Conservation (phyloP, 257 asterid genomes). For the Leptodermis oblonga region DNA sequence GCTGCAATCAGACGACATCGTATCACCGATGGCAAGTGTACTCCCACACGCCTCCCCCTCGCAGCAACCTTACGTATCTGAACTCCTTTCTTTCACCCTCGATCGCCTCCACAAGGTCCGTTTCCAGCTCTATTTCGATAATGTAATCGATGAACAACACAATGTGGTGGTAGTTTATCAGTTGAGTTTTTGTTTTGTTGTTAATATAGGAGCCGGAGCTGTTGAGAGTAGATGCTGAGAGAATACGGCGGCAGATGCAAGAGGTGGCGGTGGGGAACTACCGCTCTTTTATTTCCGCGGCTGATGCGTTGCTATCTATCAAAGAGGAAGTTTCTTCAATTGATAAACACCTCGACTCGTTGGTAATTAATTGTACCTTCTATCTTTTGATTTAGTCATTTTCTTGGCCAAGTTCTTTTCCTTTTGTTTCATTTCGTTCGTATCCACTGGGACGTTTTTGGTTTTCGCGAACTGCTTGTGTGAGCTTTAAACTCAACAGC, state of each 20-base stretch:
- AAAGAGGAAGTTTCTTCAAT: slow-evolving; percentile 82
- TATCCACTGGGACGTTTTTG: not conserved
- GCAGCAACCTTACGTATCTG: slow-evolving; percentile 90
- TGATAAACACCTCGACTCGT: slow-evolving; percentile 75
- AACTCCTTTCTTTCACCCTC: slow-evolving; percentile 90
- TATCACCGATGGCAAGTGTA: slow-evolving; percentile 49
- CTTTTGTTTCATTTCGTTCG: not conserved
- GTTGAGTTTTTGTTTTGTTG: not conserved
- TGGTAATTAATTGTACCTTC: slow-evolving; percentile 51
- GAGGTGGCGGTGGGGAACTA: slow-evolving; percentile 97
- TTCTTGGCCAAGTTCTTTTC: not conserved
- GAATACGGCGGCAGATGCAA: slow-evolving; percentile 97
- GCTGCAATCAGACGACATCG: slow-evolving; percentile 36
- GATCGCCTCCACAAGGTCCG: slow-evolving; percentile 96
- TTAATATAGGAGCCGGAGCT: slow-evolving; percentile 79
- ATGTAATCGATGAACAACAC: not conserved
- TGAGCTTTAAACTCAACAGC: not conserved
- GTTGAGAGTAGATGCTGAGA: slow-evolving; percentile 89
- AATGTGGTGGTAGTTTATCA: not conserved
- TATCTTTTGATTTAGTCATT: not conserved
- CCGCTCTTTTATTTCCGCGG: slow-evolving; percentile 85
- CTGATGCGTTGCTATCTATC: slow-evolving; percentile 83
- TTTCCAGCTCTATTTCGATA: not conserved
- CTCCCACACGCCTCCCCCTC: slow-evolving; percentile 84
- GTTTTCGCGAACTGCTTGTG: too few relatives aligned